These are phyloP conservation scores for Aspergillus sp. DNA, from an alignment of 2,329 filamentous ascomycete species.

Conservation along the genomic window DNA sequence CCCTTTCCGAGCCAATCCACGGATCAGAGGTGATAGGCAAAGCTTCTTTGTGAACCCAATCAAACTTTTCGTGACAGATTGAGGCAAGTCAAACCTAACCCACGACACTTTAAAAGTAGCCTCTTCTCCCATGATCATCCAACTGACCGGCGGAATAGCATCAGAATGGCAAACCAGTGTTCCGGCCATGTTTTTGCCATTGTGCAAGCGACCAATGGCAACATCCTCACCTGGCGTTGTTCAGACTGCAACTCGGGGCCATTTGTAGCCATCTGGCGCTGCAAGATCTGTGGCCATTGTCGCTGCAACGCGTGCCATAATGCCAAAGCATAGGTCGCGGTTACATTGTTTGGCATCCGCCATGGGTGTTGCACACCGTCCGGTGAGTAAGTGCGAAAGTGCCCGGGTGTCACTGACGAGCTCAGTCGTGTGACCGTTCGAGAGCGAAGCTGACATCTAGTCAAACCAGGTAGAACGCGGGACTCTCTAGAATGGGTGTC, in stretches of 20 bases:
- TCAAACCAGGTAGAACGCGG: not conserved
- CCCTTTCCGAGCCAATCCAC: slow-evolving; percentile 1
- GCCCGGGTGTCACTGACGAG: not conserved
- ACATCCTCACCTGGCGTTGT: slow-evolving; percentile 44
- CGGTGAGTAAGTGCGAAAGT: not conserved
- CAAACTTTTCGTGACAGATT: not conserved
- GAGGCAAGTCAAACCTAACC: not conserved
- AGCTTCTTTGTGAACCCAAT: not conserved
- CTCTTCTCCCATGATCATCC: not conserved
- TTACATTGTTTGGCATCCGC: slow-evolving; percentile 9
- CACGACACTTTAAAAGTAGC: not conserved
- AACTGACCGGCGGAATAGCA: slow-evolving; percentile 5
- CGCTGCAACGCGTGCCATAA: slow-evolving; percentile 42
- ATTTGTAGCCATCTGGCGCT: slow-evolving; percentile 43
- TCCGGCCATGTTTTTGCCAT: slow-evolving; percentile 40
- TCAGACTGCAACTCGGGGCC: slow-evolving; percentile 43
- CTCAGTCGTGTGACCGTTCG: not conserved
- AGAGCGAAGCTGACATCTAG: not conserved
- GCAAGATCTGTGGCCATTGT: slow-evolving; percentile 43
- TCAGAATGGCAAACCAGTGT: slow-evolving; percentile 40
- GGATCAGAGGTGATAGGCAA: slow-evolving; percentile 5
- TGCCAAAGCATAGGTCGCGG: slow-evolving; percentile 28
- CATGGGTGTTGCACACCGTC: not conserved
- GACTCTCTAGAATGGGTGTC: not conserved
- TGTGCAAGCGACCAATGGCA: slow-evolving; percentile 41